phyloP scores from a whole-genome alignment of 139 green algal genomes.

The Coelastrella sp. region DNA sequence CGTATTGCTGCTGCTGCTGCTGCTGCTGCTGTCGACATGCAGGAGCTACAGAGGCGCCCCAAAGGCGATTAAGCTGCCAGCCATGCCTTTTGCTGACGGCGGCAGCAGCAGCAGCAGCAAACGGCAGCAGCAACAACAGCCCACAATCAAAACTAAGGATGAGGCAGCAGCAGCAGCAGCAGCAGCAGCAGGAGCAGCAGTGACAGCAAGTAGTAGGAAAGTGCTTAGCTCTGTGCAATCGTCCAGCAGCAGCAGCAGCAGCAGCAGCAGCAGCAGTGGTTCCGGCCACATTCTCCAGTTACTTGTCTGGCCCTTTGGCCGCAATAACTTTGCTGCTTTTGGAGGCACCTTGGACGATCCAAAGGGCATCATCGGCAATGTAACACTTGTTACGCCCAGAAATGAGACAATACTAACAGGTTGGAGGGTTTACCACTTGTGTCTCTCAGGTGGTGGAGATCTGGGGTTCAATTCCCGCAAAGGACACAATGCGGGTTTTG shows the following conservation, averaged over 20 bases:
- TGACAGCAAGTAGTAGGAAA: neutral
- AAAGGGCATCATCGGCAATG: slow-evolving; percentile 65
- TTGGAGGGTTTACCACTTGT: slow-evolving; percentile 59
- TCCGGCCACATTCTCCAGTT: slow-evolving; percentile 56
- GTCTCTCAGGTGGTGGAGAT: slow-evolving; percentile 20
- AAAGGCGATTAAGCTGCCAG: slow-evolving; percentile 3
- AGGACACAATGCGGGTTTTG: neutral
- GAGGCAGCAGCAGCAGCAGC: slow-evolving; percentile 3
- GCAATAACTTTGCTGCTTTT: slow-evolving; percentile 61
- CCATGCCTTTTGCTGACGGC: neutral
- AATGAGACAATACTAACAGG: slow-evolving; percentile 13
- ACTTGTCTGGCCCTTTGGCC: slow-evolving; percentile 66
- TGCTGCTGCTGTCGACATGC: neutral
- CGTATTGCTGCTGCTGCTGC: neutral
- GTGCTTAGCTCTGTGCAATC: neutral
- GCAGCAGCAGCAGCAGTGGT: neutral
- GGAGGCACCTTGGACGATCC: slow-evolving; percentile 52
- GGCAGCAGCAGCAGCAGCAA: neutral
- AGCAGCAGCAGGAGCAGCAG: neutral
- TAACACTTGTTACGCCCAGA: slow-evolving; percentile 53
- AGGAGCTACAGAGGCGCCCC: slow-evolving; percentile 29
- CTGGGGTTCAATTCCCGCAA: neutral
- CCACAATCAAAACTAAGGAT: too few species aligned
- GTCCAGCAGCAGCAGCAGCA: neutral
- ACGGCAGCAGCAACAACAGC: neutral